phyloP scores from a whole-genome alignment of 1,284 basidiomycete species.

The Rhodotorula sp. region DNA sequence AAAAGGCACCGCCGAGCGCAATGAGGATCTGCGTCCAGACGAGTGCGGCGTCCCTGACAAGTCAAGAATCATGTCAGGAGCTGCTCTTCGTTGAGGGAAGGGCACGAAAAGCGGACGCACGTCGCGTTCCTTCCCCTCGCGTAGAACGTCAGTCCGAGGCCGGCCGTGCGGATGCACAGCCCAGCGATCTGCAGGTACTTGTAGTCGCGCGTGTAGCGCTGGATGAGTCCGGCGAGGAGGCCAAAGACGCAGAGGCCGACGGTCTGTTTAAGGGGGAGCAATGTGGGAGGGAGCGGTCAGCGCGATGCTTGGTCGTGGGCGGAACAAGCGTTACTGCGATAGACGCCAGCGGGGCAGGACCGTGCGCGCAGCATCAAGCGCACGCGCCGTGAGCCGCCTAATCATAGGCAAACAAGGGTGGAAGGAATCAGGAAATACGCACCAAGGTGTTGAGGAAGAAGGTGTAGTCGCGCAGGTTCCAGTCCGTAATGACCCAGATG shows the following conservation, averaged over 20 bases:
- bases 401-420: neutral
- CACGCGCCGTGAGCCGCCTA: no score
- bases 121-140: neutral
- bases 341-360: neutral
- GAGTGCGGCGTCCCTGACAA: neutral
- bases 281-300: neutral
- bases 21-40: neutral
- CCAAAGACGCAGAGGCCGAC: neutral
- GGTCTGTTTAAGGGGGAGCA: neutral
- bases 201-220: neutral
- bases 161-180: neutral
- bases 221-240: neutral
- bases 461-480: no score
- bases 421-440: neutral
- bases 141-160: neutral
- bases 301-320: neutral
- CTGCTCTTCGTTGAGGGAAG: no score
- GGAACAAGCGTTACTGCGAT: neutral
- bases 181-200: neutral
- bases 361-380: no score
- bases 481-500: no score
- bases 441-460: no score
- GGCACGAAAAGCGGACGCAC: neutral
- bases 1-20: neutral
- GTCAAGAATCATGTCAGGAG: no score